Evolutionary conservation across 805 yeast species (phyloP), one percentile per base, ranked within the genome.

Genomic region (Lipomyces sp.): DNA sequence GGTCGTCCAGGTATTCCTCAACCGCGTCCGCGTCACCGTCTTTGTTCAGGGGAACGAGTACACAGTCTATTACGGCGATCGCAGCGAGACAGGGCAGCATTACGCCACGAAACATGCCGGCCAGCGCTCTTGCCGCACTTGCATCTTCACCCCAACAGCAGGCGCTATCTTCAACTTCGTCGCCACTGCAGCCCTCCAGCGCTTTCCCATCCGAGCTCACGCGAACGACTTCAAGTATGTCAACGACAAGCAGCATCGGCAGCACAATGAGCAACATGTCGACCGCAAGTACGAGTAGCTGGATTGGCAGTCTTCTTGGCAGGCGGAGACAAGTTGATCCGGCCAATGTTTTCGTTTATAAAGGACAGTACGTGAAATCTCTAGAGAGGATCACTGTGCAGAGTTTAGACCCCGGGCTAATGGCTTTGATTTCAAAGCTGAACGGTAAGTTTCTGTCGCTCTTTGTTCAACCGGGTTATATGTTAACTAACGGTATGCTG

Each of bases 311-410:
- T 3, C 21, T 55, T 6, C 16, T 52, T 5, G 53, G 55, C 5
- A 43, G 50, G 18, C 43, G 49, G 26, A 29, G 42, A 16, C 45
- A 36, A 22, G 23, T 45, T 3, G 57, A 55, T 22, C 53, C 59
- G 32, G 19, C 52, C 11, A 47, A 39, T 32, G 4, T 48, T 21
- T 52, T 46, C 18, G 13, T 21, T 18, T 55, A 51, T 32, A 43
- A 44, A 24, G 59, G 59, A 7, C 49, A 46, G 11, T 42, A 47
- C 19, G 59, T 55, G 18, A 47, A 45, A 16, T 6, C 42, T 6
- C 33, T 55, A 2, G 59, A 55, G 22, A 37, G 59, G 18, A 53
- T 55, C 16, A 55, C 58, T 2, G 59, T 55, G 22, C 59, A 55
- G 43, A 55, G 59, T 26, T 21, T 55, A 11, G 59, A 55, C 36